These are phyloP conservation scores for Solanum peruvianum DNA, from an alignment of 257 asterid genomes.

Conservation along the genomic window DNA sequence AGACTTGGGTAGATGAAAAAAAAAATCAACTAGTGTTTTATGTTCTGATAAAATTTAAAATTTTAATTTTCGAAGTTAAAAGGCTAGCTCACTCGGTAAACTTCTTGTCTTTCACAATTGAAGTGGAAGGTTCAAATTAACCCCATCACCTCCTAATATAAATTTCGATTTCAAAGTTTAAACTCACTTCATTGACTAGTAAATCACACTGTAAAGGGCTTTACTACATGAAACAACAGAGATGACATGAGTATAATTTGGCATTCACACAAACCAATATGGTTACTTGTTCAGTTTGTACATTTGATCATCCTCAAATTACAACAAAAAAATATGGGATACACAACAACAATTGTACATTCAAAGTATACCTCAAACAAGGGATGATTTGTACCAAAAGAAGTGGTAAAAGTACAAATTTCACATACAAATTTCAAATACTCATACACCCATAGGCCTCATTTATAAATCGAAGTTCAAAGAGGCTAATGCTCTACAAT, in stretches of 20 bases:
- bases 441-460: background rate
- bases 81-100: background rate
- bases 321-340: background rate
- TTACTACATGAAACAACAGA: background rate
- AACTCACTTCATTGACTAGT: background rate
- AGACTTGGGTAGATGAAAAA: background rate
- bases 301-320: background rate
- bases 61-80: no score
- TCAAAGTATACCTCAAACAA: background rate
- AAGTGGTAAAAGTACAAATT: background rate
- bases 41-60: no score
- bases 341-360: background rate
- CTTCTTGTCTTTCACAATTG: background rate
- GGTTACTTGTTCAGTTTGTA: background rate
- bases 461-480: background rate
- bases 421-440: background rate
- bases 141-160: background rate
- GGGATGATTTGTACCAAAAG: background rate
- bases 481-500: conserved; percentile 34
- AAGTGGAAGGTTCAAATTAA: background rate
- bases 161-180: background rate
- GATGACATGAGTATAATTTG: background rate
- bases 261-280: background rate
- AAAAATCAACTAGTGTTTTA: background rate
- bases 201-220: background rate